These are phyloP conservation scores for Dendrobium catenatum DNA, from an alignment of 106 monocot genomes.

Conservation along the genomic window DNA sequence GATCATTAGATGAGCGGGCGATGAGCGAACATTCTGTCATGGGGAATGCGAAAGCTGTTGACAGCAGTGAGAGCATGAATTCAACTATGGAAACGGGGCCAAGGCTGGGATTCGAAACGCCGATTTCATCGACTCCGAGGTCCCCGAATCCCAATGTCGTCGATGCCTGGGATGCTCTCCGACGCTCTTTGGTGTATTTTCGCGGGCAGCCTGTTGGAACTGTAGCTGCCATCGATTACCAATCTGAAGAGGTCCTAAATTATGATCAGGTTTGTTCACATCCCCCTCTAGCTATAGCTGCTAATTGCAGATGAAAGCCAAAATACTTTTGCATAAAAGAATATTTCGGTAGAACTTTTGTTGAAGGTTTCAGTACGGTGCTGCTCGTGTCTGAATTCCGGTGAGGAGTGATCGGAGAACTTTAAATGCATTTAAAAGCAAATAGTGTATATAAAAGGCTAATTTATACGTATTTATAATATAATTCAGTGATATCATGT, in stretches of 20 bases:
- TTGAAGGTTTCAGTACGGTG: too few species aligned
- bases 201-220: constrained; percentile 82
- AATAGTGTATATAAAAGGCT: too few species aligned
- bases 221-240: constrained; percentile 74
- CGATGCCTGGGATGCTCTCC: constrained; percentile 84
- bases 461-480: too few species aligned
- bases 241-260: constrained; percentile 88
- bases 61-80: constrained; percentile 46
- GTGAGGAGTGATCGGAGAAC: too few species aligned
- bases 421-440: too few species aligned
- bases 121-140: constrained; percentile 24
- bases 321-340: too few species aligned
- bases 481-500: too few species aligned
- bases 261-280: constrained; percentile 73
- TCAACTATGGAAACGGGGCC: constrained; percentile 33
- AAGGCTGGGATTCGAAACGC: constrained; percentile 37
- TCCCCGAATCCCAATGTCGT: constrained; percentile 73
- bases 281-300: too few species aligned
- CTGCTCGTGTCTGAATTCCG: too few species aligned
- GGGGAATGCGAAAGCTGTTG: constrained; percentile 24
- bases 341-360: too few species aligned
- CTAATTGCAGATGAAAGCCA: too few species aligned
- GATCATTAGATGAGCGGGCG: constrained; percentile 79
- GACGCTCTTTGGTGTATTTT: constrained; percentile 66
- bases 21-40: constrained; percentile 46